Evolutionary conservation across 2,329 filamentous ascomycete genomes (phyloP).

Genomic region (Aspergillus alliaceus): DNA sequence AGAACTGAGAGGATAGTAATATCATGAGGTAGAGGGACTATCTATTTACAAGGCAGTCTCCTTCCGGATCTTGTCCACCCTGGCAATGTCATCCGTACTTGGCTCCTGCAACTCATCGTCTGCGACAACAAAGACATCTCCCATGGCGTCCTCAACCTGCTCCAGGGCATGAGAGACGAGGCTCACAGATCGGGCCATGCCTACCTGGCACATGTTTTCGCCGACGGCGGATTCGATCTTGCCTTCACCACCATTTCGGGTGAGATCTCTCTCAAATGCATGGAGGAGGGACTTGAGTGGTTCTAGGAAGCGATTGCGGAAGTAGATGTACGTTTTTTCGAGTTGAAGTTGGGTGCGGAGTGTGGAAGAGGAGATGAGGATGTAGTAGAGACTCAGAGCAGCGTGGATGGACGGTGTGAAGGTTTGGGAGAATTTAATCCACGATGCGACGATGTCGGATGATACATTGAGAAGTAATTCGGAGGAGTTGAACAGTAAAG

Average conservation of each 20-base stretch:
- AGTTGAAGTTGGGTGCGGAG: slow-evolving; percentile 51
- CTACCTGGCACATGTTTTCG: slow-evolving; percentile 33
- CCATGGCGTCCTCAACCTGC: slow-evolving; percentile 35
- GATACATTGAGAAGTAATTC: slow-evolving; percentile 41
- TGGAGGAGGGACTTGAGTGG: slow-evolving; percentile 34
- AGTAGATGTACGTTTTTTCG: slow-evolving; percentile 31
- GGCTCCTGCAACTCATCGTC: slow-evolving; percentile 29
- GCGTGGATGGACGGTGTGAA: slow-evolving; percentile 52
- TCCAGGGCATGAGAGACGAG: slow-evolving; percentile 33
- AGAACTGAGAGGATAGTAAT: too few relatives aligned
- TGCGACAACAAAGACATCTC: slow-evolving; percentile 28
- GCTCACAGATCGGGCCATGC: slow-evolving; percentile 37
- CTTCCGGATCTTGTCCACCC: slow-evolving; percentile 28
- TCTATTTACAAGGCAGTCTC: slow-evolving; percentile 14
- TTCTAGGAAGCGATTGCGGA: slow-evolving; percentile 32
- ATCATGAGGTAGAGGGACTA: background rate
- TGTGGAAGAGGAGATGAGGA: slow-evolving; percentile 52
- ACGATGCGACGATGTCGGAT: slow-evolving; percentile 39
- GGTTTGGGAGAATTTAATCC: slow-evolving; percentile 52
- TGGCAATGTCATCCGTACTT: slow-evolving; percentile 29
- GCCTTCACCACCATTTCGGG: slow-evolving; percentile 37
- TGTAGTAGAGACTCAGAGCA: slow-evolving; percentile 59
- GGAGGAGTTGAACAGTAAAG: slow-evolving; percentile 53
- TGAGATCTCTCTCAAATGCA: slow-evolving; percentile 32
- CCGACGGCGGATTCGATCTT: slow-evolving; percentile 35